Evolutionary conservation across 352 stramenopile species (phyloP).

Genomic region (Globisporangium barbulae): DNA sequence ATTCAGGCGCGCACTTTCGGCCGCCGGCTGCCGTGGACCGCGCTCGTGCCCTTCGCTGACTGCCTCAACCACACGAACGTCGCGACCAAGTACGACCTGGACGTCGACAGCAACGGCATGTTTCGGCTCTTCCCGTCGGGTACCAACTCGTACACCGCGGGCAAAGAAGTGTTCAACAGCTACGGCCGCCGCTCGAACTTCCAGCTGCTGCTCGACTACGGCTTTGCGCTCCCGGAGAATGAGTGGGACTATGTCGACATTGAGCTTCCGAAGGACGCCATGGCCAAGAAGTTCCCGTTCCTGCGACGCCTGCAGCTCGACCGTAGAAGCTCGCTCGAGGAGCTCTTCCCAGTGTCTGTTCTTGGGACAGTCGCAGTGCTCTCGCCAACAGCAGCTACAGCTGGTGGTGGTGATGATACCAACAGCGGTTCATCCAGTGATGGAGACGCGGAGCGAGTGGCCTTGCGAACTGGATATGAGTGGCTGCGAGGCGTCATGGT

Average conservation of each 20-base stretch:
- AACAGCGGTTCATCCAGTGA: background rate
- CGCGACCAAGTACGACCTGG: slow-evolving; percentile 85
- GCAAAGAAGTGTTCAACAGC: slow-evolving; percentile 89
- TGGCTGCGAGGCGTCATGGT: slow-evolving; percentile 19
- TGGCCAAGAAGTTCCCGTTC: slow-evolving; percentile 40
- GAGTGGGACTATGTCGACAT: slow-evolving; percentile 85
- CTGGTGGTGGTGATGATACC: background rate
- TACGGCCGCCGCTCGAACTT: slow-evolving; percentile 88
- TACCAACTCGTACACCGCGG: slow-evolving; percentile 45
- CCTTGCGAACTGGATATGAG: slow-evolving; percentile 2
- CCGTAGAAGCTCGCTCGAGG: slow-evolving; percentile 38
- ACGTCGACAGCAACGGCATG: slow-evolving; percentile 42
- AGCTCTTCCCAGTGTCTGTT: slow-evolving; percentile 34
- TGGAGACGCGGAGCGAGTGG: slow-evolving; percentile 6
- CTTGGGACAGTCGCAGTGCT: background rate
- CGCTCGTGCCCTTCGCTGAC: slow-evolving; percentile 91
- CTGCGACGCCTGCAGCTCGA: slow-evolving; percentile 50
- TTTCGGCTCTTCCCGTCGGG: slow-evolving; percentile 75
- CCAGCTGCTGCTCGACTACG: slow-evolving; percentile 90
- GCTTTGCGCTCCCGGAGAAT: slow-evolving; percentile 88
- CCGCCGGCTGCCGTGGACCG: slow-evolving; percentile 84
- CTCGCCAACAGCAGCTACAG: background rate
- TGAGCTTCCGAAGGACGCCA: slow-evolving; percentile 38
- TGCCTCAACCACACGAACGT: slow-evolving; percentile 92
- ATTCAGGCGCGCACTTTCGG: slow-evolving; percentile 92